Base-by-base conservation (phyloP, 192 early-diverging fungal species). In the Phycomyces blakesleeanus region DNA sequence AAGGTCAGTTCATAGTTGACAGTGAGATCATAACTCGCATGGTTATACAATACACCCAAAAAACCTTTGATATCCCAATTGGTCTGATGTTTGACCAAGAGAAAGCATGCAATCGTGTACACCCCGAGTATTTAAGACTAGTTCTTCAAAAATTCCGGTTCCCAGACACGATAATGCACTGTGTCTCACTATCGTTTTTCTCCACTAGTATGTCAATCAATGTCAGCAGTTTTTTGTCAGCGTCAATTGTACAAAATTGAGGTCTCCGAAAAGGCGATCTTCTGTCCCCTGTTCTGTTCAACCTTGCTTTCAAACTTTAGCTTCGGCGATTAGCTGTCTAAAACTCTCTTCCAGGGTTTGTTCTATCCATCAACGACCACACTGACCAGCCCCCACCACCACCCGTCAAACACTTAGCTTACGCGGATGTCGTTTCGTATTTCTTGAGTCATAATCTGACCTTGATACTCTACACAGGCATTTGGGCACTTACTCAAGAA, bases 251-350 rank as follows among this genome's bases (percentile, higher is more conserved):
- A 15, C 74, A 76, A 55, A 2, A 29, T 3, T 38, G 69, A 11
- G 74, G 74, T 0, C 55, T 76, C 1, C 59, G 74, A 5, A 66
- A 76, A 53, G 66, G 74, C 3, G 68, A 76, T 38, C 74, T 61
- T 42, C 44, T 73, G 3, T 67, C 65, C 11, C 71, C 71, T n/a
- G 9, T 73, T 3, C 58, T 74, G 5, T 66, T 62, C 50, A 63
- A 69, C 34, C 53, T 69, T 16, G 67, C 59, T 20, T 39, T 74
- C 21, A 67, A 74, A 14, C 67, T 63, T 3, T 52, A 63, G 0
- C 44, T 73, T 2, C 54, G 50, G 16, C 11, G 15, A 5, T 38
- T 71, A 1, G 11, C 21, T 2, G n/a, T 52, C n/a, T 12, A 62
- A 14, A 18, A 10, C 2, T 9, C 21, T 4, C 18, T 57, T 21